Percentiles rank a stretch among this genome's conserved stretches.
Evolutionary conservation across 768 basidiomycete species (phyloP).

Genomic region (Hygrophorus pudorinus): DNA sequence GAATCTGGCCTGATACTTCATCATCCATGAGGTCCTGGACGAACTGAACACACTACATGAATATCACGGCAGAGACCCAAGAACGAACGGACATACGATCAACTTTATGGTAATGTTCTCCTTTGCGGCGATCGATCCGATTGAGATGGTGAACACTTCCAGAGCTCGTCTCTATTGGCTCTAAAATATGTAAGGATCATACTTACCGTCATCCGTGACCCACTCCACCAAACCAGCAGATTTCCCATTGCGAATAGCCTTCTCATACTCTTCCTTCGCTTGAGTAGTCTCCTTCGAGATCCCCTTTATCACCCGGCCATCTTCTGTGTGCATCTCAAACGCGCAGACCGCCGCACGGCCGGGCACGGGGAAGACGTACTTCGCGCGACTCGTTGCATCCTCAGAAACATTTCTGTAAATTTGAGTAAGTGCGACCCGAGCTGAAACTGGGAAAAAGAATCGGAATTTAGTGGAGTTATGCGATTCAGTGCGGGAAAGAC

Average conservation of each 20-base stretch:
- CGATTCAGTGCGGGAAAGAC: constrained; percentile 1
- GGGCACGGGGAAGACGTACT: constrained; percentile 53
- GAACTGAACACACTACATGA: constrained; percentile 18
- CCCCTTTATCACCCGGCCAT: constrained; percentile 34
- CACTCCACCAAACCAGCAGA: constrained; percentile 36
- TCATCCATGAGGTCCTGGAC: constrained; percentile 45
- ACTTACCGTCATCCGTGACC: constrained; percentile 43
- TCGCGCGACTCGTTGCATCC: constrained; percentile 30
- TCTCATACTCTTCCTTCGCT: constrained; percentile 30
- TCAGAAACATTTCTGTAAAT: constrained; percentile 28
- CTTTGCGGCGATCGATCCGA: constrained; percentile 39
- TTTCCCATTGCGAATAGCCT: constrained; percentile 29
- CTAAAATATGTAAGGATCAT: neutral
- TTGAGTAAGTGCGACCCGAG: constrained; percentile 31
- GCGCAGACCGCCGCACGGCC: constrained; percentile 43
- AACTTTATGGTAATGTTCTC: constrained; percentile 30
- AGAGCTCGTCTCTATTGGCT: neutral
- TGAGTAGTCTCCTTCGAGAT: constrained; percentile 36
- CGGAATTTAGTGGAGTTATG: neutral
- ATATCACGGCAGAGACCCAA: too few relatives aligned
- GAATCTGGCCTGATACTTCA: constrained; percentile 34
- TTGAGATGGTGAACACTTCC: constrained; percentile 47
- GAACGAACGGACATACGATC: constrained; percentile 10
- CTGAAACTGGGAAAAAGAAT: constrained; percentile 27
- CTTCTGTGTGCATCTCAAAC: constrained; percentile 37